Percentiles rank a stretch among this genome's conserved stretches.
Conservation (phyloP, 805 yeast genomes). For the Metschnikowia rubicola region DNA sequence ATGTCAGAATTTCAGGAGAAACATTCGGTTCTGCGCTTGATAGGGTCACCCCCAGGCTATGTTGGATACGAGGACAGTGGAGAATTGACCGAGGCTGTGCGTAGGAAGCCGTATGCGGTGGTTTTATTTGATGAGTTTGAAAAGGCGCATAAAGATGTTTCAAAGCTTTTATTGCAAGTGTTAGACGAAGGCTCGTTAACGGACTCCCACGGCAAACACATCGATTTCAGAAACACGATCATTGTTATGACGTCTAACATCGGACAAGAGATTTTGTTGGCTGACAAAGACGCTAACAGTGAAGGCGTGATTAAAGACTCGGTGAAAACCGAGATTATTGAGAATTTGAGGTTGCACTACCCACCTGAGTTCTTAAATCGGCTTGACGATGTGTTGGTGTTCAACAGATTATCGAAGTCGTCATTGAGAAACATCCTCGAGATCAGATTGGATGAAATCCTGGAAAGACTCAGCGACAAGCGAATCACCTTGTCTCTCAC, state of each 20-base stretch:
- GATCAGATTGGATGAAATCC: constrained; percentile 77
- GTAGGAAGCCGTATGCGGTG: constrained; percentile 92
- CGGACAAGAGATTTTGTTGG: constrained; percentile 83
- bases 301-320: constrained; percentile 55
- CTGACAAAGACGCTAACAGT: constrained; percentile 57
- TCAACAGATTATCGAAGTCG: constrained; percentile 78
- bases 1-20: constrained; percentile 98
- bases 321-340: constrained; percentile 58
- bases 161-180: constrained; percentile 85
- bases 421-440: constrained; percentile 81
- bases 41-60: constrained; percentile 98
- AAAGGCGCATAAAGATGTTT: constrained; percentile 94
- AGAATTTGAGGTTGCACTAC: constrained; percentile 66
- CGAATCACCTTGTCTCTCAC: constrained; percentile 59
- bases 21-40: constrained; percentile 83
- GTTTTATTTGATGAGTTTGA: constrained; percentile 94
- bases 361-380: constrained; percentile 96
- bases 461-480: constrained; percentile 72
- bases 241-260: constrained; percentile 96
- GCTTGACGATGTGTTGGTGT: constrained; percentile 88
- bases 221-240: constrained; percentile 91
- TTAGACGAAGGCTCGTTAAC: constrained; percentile 93
- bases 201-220: constrained; percentile 90
- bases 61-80: constrained; percentile 96
- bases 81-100: constrained; percentile 92